Base-by-base conservation (phyloP, 805 yeast species). In the Schwanniomyces pseudopolymorphus region DNA sequence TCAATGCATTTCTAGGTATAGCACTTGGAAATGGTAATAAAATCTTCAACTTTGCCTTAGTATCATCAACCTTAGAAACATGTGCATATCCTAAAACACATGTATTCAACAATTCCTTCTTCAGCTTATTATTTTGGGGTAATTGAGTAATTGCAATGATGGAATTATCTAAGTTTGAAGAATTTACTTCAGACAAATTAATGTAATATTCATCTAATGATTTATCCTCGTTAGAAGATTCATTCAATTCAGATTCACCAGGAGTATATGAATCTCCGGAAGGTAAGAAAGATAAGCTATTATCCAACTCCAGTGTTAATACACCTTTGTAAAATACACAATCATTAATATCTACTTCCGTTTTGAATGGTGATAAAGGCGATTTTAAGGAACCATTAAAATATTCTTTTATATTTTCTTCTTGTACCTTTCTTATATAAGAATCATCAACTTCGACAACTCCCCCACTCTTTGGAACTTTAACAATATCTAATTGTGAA, bases 1-100 rank as follows among this genome's bases (percentile, higher is more conserved):
- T 63, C 57, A 89, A 73, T 2, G 87, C 83, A 51, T 83, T 80
- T 21, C 83, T 75, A 0, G 99, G 99, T 20, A 91, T 69, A 35
- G 84, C 69, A 1, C 96, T 95, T 2, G 96, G 97, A 4, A 89
- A 85, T 0, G 99, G 98, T 50, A 90, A 73, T 50, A 92, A 71
- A 7, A 94, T 74, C 57, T 84, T 84, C 45, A 88, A 59, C 54
- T 80, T 85, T 13, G 79, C 76, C 57, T 83, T 84, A 13, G 79
- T 69, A 52, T 92, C 97, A 58, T 91, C 96, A 19, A 83, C 87
- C 51, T 81, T 84, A 8, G 77, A 67, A 4, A 83, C 80, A 51
- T 88, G 85, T 3, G 85, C 87, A 66, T 82, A 92, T 0, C 99
- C 98, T 52, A 88, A 60, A 0, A 89, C 83, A 43, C 86, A 76